Evolutionary conservation across 2,329 filamentous ascomycete species (phyloP).

Genomic region (Xylariaceae sp.): DNA sequence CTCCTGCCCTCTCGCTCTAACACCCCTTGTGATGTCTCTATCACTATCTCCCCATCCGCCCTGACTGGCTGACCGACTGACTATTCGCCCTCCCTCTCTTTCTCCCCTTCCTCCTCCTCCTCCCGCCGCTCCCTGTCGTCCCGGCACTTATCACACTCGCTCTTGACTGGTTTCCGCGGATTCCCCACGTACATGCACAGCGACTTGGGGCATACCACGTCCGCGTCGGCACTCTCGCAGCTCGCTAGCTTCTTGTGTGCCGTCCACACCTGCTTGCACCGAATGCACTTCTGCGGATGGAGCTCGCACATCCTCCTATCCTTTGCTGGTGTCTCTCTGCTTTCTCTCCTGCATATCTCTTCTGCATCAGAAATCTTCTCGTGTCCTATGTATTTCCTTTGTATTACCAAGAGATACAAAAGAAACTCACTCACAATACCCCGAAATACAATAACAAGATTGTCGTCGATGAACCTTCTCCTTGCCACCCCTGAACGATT

Average conservation of each 20-base stretch:
- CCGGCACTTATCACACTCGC: slow-evolving; percentile 32
- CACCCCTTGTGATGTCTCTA: too few species aligned
- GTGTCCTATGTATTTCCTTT: slow-evolving; percentile 4
- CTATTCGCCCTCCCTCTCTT: not conserved
- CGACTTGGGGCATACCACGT: slow-evolving; percentile 28
- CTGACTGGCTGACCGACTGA: too few species aligned
- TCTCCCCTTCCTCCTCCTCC: slow-evolving; percentile 22
- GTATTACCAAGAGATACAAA: too few species aligned
- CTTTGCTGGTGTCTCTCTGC: not conserved
- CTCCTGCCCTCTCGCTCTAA: too few species aligned
- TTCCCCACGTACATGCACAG: slow-evolving; percentile 38
- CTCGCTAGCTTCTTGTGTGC: slow-evolving; percentile 34
- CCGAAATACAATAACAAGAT: too few species aligned
- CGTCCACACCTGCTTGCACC: slow-evolving; percentile 32
- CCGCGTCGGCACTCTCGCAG: slow-evolving; percentile 33
- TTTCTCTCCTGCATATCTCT: not conserved
- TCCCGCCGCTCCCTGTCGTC: slow-evolving; percentile 28
- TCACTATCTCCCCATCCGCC: too few species aligned
- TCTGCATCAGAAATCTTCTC: not conserved
- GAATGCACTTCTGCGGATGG: slow-evolving; percentile 31
- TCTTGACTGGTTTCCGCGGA: slow-evolving; percentile 28
- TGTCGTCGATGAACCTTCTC: too few species aligned
- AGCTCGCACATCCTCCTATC: slow-evolving; percentile 34
- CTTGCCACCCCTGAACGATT: too few species aligned
- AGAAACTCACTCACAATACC: too few species aligned